These are phyloP conservation scores for Pinus tabuliformis DNA, from an alignment of 75 land plant species.

Conservation along the genomic window DNA sequence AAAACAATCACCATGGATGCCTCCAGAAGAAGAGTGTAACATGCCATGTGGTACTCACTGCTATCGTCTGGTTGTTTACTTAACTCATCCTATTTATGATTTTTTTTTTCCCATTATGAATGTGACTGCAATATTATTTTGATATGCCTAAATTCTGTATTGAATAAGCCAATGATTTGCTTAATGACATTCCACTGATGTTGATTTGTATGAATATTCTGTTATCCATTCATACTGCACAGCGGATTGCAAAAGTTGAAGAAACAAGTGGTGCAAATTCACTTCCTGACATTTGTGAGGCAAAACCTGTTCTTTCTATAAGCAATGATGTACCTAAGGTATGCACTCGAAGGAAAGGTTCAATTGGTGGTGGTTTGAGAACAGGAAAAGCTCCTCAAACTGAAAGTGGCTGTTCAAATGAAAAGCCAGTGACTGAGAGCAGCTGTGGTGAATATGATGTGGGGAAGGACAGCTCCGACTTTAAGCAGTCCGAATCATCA, in stretches of 20 bases:
- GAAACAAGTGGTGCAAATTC: neutral
- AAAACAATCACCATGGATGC: slow-evolving; percentile 63
- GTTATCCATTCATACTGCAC: too few species aligned
- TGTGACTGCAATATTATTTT: slow-evolving; percentile 15
- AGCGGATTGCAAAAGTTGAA: neutral
- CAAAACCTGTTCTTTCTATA: slow-evolving; percentile 21
- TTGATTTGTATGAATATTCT: neutral
- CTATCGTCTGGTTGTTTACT: slow-evolving; percentile 61
- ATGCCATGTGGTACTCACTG: slow-evolving; percentile 76
- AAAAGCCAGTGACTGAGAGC: slow-evolving; percentile 44
- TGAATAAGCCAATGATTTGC: slow-evolving; percentile 13
- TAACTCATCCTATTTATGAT: neutral
- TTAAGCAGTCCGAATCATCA: slow-evolving; percentile 21
- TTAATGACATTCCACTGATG: neutral
- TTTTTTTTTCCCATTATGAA: neutral
- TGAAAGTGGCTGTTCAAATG: slow-evolving; percentile 69
- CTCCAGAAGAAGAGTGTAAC: slow-evolving; percentile 44
- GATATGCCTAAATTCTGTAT: slow-evolving; percentile 8
- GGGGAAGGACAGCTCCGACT: slow-evolving; percentile 7
- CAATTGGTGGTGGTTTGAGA: slow-evolving; percentile 19
- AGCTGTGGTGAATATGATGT: slow-evolving; percentile 46
- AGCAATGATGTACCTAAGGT: slow-evolving; percentile 17
- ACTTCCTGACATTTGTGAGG: slow-evolving; percentile 14
- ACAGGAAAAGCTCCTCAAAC: slow-evolving; percentile 29
- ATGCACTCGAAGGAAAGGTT: slow-evolving; percentile 25